Base-by-base conservation (phyloP, 169 alveolate genomes). In the Cryptosporidium tyzzeri region DNA sequence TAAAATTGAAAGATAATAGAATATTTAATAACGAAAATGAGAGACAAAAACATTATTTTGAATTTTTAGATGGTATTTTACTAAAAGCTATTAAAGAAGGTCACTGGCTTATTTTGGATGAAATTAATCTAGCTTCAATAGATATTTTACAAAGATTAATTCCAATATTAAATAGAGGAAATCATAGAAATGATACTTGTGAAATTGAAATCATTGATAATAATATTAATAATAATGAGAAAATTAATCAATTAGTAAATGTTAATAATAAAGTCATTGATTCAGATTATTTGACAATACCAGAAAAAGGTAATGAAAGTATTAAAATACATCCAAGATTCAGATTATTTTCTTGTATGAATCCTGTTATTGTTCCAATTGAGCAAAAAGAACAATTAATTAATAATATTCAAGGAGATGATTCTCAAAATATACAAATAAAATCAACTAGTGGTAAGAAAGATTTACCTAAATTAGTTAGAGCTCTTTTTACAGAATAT, bases 41-140 rank as follows among this genome's bases (percentile, higher is more conserved):
- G 39, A 51, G 39, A 6, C 55, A 71, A 31, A 41, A 31, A 9
- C 85, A 48, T 51, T 39, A 71, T 31, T 97, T 96, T 84, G 95
- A 96, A 91, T 98, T 98, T 91, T 95, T 96, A 37, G 99, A 98
- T 92, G 99, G 99, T 6, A 95, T 97, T 55, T 93, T 98, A 37
- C 93, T 98, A n/a, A 96, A 97, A 85, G 98, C 99, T 3, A 96
- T 99, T 85, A 96, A 97, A 45, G 97, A 97, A 53, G 99, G 99
- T 26, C 97, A 97, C 44, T 99, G 99, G 99, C 94, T 99, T n/a
- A 94, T 98, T 61, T 94, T 99, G 26, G 99, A 99, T 93, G 99
- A 99, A 94, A 96, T 99, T 44, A 99, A 99, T 85, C 93, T 99
- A 75, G 99, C 99, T 4, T 98, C 99, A 33, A 97, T 97, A 23